These are phyloP conservation scores for Leccinellum rugosiceps DNA, from an alignment of 768 basidiomycete genomes.

Conservation along the genomic window DNA sequence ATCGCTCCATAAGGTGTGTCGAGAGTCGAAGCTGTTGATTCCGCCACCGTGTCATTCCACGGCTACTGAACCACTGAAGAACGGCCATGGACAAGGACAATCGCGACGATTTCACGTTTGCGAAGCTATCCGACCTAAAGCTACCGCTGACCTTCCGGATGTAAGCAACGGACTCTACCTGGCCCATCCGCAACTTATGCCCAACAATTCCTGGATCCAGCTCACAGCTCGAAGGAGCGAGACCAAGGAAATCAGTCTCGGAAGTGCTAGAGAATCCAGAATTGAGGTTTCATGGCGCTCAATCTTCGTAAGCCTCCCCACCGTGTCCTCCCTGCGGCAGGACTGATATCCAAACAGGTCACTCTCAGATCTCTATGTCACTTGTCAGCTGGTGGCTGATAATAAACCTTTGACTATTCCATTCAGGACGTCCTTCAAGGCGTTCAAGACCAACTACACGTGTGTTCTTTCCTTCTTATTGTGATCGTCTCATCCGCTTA, in stretches of 20 bases:
- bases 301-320: slow-evolving; percentile 53
- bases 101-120: slow-evolving; percentile 90
- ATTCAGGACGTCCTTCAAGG: slow-evolving; percentile 88
- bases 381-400: slow-evolving; percentile 87
- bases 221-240: slow-evolving; percentile 81
- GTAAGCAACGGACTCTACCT: slow-evolving; percentile 37
- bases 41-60: not conserved
- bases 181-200: not conserved
- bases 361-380: slow-evolving; percentile 90
- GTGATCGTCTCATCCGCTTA: not conserved
- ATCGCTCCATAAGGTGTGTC: too few species aligned
- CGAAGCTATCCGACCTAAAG: slow-evolving; percentile 85
- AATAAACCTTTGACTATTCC: slow-evolving; percentile 92
- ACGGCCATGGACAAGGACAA: slow-evolving; percentile 55
- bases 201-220: slow-evolving; percentile 35
- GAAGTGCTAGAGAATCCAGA: slow-evolving; percentile 84
- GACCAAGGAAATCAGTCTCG: slow-evolving; percentile 67
- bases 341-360: slow-evolving; percentile 48
- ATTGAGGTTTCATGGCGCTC: slow-evolving; percentile 77
- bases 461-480: slow-evolving; percentile 34
- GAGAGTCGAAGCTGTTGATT: not conserved
- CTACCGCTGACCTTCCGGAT: slow-evolving; percentile 84
- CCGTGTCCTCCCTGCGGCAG: slow-evolving; percentile 8
- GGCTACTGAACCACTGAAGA: not conserved
- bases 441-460: slow-evolving; percentile 83